Percentiles rank a stretch among this genome's conserved stretches.
Conservation (phyloP, 2,329 filamentous ascomycete genomes). For the Diaporthe capsici region DNA sequence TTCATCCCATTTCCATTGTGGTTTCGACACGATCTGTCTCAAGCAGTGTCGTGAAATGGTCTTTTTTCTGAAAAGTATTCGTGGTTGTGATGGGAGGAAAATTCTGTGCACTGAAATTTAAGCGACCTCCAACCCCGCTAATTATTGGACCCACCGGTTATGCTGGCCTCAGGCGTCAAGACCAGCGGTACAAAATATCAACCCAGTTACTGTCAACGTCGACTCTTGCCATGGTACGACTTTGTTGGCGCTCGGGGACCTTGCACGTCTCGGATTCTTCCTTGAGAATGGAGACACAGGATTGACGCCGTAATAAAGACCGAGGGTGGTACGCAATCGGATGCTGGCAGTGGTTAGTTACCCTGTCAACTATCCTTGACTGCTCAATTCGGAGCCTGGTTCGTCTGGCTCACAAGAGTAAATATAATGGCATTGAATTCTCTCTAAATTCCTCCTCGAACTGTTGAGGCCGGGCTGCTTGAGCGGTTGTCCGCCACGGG, state of each 20-base stretch:
- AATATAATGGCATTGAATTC: not conserved
- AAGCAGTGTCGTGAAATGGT: not conserved
- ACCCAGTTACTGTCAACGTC: not conserved
- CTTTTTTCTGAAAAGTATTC: not conserved
- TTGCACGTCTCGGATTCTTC: too few relatives aligned
- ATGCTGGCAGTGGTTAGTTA: not conserved
- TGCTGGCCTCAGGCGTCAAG: constrained; percentile 34
- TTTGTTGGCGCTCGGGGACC: not conserved
- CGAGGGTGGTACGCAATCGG: too few relatives aligned
- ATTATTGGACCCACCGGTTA: not conserved
- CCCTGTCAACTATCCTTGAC: not conserved
- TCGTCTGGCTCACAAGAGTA: not conserved
- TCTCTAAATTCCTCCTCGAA: not conserved
- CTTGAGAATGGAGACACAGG: too few relatives aligned
- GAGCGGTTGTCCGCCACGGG: not conserved
- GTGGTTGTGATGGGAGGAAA: constrained; percentile 28
- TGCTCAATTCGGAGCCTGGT: not conserved
- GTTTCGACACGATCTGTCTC: not conserved
- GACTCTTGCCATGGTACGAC: not conserved
- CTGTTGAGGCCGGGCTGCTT: not conserved
- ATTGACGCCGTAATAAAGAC: not conserved
- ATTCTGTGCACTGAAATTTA: constrained; percentile 40
- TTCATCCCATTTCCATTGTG: constrained; percentile 17
- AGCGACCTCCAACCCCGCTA: constrained; percentile 38
- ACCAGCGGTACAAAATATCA: not conserved